phyloP scores from a whole-genome alignment of 148 eudicot genomes.

The Silene uniflora region DNA sequence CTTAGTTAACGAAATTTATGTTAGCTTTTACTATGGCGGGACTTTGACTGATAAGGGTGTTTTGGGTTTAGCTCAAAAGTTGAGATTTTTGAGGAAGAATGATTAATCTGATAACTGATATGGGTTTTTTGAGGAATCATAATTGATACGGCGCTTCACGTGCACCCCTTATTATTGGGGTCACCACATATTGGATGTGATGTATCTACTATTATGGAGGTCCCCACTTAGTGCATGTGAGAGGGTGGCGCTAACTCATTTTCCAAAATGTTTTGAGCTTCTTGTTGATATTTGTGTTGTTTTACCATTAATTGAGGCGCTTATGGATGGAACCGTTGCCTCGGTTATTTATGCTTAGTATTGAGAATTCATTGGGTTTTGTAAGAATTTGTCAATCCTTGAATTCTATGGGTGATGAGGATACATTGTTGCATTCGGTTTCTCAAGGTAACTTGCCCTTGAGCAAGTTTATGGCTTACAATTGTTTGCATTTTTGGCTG shows the following conservation, averaged over 20 bases:
- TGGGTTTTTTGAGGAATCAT: too few relatives aligned
- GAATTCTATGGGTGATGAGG: background rate
- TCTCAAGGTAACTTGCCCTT: background rate
- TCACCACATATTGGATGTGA: too few relatives aligned
- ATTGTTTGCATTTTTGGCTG: background rate
- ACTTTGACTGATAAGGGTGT: background rate
- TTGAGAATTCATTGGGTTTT: background rate
- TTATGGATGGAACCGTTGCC: background rate
- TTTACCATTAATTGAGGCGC: background rate
- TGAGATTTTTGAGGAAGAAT: background rate
- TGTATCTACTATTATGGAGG: too few relatives aligned
- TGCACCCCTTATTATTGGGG: too few relatives aligned
- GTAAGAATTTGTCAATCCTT: background rate
- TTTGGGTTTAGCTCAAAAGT: conserved; percentile 1
- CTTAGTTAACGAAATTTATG: background rate
- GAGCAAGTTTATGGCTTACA: background rate
- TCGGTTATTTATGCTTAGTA: too few relatives aligned
- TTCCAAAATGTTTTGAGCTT: too few relatives aligned
- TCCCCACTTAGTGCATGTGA: too few relatives aligned
- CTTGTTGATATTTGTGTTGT: background rate
- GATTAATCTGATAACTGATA: background rate
- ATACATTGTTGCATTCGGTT: background rate
- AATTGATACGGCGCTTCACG: too few relatives aligned
- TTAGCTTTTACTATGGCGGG: background rate
- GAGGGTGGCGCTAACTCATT: background rate